These are phyloP conservation scores for Davidsoniella australis DNA, from an alignment of 2,329 filamentous ascomycete species.

Conservation along the genomic window DNA sequence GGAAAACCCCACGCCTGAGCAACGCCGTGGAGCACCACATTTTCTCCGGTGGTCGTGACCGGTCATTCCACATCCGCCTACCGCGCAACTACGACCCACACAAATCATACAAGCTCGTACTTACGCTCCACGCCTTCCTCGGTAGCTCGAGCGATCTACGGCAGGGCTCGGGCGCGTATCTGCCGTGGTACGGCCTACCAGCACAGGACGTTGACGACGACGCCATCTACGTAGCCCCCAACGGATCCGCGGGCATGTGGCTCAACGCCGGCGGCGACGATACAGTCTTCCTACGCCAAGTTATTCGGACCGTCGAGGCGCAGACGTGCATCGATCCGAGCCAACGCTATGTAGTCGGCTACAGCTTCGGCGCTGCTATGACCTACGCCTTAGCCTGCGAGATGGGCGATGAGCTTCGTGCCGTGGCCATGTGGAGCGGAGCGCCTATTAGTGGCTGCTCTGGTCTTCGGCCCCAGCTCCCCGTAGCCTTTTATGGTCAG, in stretches of 20 bases:
- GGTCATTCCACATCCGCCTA: constrained; percentile 20
- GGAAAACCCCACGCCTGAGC: too few species aligned
- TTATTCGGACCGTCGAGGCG: constrained; percentile 22
- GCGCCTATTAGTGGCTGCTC: constrained; percentile 19
- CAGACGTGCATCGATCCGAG: constrained; percentile 26
- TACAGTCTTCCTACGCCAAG: constrained; percentile 23
- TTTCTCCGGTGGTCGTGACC: too few species aligned
- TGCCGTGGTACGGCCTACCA: constrained; percentile 24
- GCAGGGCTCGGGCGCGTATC: constrained; percentile 17
- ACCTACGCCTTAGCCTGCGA: constrained; percentile 25
- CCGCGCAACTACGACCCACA: constrained; percentile 24
- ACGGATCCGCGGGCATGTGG: constrained; percentile 25
- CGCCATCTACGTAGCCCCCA: constrained; percentile 25
- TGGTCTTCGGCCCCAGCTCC: constrained; percentile 17
- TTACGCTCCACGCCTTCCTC: constrained; percentile 24
- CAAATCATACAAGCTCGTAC: constrained; percentile 25
- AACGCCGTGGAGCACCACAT: too few species aligned
- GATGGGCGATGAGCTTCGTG: constrained; percentile 21
- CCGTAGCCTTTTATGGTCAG: constrained; percentile 23
- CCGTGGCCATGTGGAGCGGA: constrained; percentile 20
- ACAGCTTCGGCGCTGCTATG: constrained; percentile 27
- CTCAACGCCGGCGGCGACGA: constrained; percentile 25
- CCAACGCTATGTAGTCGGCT: constrained; percentile 26
- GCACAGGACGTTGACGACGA: constrained; percentile 18
- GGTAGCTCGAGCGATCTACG: constrained; percentile 22